Evolutionary conservation across 1,284 basidiomycete species (phyloP).

Genomic region (Sporisorium exsertum): DNA sequence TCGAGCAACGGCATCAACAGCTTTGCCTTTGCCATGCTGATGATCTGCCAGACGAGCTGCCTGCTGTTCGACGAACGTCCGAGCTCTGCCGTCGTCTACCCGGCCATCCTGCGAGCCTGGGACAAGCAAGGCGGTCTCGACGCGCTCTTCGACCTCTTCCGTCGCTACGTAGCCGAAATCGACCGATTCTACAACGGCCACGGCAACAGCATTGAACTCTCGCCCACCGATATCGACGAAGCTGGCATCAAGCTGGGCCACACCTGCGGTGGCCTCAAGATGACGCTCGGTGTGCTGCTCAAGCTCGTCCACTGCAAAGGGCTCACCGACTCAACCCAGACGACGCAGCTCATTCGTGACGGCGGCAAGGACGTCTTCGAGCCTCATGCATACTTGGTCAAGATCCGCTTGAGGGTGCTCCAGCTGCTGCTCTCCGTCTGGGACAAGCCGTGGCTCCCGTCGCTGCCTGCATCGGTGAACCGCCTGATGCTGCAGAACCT

Average conservation of each 20-base stretch:
- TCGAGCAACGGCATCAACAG: slow-evolving; percentile 72
- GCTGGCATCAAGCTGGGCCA: slow-evolving; percentile 72
- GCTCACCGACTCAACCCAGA: slow-evolving; percentile 87
- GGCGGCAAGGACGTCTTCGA: slow-evolving; percentile 74
- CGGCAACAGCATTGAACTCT: slow-evolving; percentile 32
- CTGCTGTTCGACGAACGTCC: slow-evolving; percentile 84
- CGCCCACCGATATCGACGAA: slow-evolving; percentile 33
- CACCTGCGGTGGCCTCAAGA: slow-evolving; percentile 83
- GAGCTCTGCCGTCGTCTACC: slow-evolving; percentile 74
- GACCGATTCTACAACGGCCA: slow-evolving; percentile 74
- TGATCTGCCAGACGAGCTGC: slow-evolving; percentile 79
- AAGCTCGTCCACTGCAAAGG: slow-evolving; percentile 83
- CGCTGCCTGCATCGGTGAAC: slow-evolving; percentile 74
- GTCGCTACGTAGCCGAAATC: slow-evolving; percentile 75
- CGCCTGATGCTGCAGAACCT: slow-evolving; percentile 81
- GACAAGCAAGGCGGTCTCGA: slow-evolving; percentile 80
- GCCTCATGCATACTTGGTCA: slow-evolving; percentile 85
- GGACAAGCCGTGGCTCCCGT: slow-evolving; percentile 85
- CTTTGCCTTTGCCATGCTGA: slow-evolving; percentile 74
- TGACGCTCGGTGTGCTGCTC: slow-evolving; percentile 81
- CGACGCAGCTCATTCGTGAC: slow-evolving; percentile 73
- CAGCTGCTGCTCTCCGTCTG: slow-evolving; percentile 81
- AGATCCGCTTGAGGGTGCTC: slow-evolving; percentile 79
- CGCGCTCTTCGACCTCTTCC: slow-evolving; percentile 76
- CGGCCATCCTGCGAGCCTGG: slow-evolving; percentile 82